Percentiles rank a stretch among this genome's conserved stretches.
Evolutionary conservation across 306 rosid species (phyloP).

Genomic region (Quercus berberidifolia): DNA sequence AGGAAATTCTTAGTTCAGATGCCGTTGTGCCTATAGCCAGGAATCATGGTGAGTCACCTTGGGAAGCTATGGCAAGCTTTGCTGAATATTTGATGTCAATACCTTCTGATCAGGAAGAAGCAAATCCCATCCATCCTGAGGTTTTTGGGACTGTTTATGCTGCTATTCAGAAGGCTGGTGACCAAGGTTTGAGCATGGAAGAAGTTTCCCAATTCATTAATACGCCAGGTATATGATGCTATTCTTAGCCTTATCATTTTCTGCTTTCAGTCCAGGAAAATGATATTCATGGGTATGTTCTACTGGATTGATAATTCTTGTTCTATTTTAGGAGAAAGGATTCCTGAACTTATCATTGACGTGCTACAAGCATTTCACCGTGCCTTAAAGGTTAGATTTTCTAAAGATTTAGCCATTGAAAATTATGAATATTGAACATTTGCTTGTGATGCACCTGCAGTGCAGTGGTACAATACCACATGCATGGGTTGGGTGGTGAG

Average conservation of each 20-base stretch:
- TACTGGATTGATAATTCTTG: conserved; percentile 5
- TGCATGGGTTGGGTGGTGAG: not conserved
- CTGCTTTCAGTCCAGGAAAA: conserved; percentile 9
- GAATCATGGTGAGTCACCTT: conserved; percentile 44
- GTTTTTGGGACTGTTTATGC: conserved; percentile 56
- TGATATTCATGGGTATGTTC: conserved; percentile 3
- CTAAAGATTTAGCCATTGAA: conserved; percentile 6
- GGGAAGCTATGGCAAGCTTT: conserved; percentile 81
- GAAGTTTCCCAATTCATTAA: conserved; percentile 61
- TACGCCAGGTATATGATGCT: conserved; percentile 56
- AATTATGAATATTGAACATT: conserved; percentile 12
- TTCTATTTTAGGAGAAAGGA: conserved; percentile 52
- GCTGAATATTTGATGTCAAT: conserved; percentile 41
- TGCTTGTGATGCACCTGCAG: not conserved
- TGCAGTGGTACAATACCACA: not conserved
- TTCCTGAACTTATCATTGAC: conserved; percentile 55
- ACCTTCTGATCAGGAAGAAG: conserved; percentile 40
- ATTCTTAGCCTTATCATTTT: conserved; percentile 1
- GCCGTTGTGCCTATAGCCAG: conserved; percentile 31
- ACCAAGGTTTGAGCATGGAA: conserved; percentile 81
- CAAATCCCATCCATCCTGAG: conserved; percentile 44
- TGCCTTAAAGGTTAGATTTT: conserved; percentile 61
- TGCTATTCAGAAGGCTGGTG: conserved; percentile 84
- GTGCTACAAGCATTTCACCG: conserved; percentile 72
- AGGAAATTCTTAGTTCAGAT: conserved; percentile 37